Evolutionary conservation across 495 filamentous ascomycete genomes (phyloP), one percentile per base, ranked within the genome.

Genomic region (Penicillium flavigenum): DNA sequence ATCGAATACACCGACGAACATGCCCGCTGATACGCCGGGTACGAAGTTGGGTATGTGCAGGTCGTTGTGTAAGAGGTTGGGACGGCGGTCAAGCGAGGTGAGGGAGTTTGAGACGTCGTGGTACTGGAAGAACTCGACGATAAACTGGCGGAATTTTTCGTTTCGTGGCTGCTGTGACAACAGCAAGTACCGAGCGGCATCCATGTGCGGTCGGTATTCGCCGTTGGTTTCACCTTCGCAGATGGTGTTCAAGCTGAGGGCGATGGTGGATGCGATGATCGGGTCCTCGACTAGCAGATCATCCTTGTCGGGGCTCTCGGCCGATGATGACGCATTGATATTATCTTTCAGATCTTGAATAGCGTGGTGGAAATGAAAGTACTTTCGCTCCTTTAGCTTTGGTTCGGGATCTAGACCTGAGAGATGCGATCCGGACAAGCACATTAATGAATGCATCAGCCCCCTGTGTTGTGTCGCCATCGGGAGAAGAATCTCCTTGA

Each of bases 101-200:
- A 96, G 79, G 39, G 92, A 86, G 65, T 90, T 90, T 27, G 87
- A 88, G 55, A 89, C 85, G 61, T 92, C 88, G 72, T 95, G 89
- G 63, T 95, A 96, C 70, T 91, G 87, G 75, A 96, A 95, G 77
- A 96, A 95, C 70, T 96, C 92, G 69, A 90, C 82, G 61, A 96
- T 88, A 67, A 96, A 96, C 58, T 86, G 84, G 17, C 83, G 74
- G 65, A 92, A 90, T 29, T 85, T 81, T 39, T 84, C 77, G 51
- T 90, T 81, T 67, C 68, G 82, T 59, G 61, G 83, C 75, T 64
- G 81, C 76, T 72, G 85, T 5, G 74, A 76, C 31, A 75, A 64
- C n/a, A 94, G 80, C 47, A 96, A 79, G 49, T 80, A 81, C 57
- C 88, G 82, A 58, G 91, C 92, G 3, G 85, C 88, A 59, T 86